Conservation (phyloP, 305 asterid genomes). For the Solanum hybrid region DNA sequence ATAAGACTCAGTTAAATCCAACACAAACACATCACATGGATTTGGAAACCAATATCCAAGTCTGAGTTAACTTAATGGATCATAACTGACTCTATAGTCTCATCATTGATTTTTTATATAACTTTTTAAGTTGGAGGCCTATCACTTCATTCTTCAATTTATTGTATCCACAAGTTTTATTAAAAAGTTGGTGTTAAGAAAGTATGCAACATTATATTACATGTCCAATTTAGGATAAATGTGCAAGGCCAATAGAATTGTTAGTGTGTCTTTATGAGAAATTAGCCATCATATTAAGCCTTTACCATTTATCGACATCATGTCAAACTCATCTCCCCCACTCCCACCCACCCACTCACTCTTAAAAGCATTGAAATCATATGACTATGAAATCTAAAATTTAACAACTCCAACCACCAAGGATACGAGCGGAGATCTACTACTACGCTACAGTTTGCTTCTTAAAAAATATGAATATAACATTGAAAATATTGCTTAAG, state of each 20-base stretch:
- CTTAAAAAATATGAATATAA: neutral
- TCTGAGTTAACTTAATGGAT: neutral
- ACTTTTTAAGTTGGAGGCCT: neutral
- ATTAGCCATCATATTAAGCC: neutral
- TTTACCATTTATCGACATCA: neutral
- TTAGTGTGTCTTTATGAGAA: neutral
- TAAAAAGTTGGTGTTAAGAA: neutral
- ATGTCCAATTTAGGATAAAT: neutral
- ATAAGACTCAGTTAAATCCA: neutral
- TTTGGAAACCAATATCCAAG: neutral
- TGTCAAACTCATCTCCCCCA: neutral
- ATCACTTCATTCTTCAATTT: neutral
- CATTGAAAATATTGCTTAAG: neutral
- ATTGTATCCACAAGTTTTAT: neutral
- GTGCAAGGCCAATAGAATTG: neutral
- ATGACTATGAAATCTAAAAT: neutral
- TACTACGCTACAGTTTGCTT: neutral
- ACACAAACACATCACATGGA: neutral
- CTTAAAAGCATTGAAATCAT: neutral
- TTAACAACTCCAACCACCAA: neutral
- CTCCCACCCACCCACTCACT: neutral
- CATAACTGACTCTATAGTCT: neutral
- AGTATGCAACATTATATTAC: neutral
- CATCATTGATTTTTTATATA: neutral
- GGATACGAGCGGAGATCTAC: neutral